A percentile compares a stretch with the other conserved stretches of the same genome.
These are phyloP conservation scores for Solanum virginianum DNA, from an alignment of 257 asterid genomes.

Conservation along the genomic window DNA sequence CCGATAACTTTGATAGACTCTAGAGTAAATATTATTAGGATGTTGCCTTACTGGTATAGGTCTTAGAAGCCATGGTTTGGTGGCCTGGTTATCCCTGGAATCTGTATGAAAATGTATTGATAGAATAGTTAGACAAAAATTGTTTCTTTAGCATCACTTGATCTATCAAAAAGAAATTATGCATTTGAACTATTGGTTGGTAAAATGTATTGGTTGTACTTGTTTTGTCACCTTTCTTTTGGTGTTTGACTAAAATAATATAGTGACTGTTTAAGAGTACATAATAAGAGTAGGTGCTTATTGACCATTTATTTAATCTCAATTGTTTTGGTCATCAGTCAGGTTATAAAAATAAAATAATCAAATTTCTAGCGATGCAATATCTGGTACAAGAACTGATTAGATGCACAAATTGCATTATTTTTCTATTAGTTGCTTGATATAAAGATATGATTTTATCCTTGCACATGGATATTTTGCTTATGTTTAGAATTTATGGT, in stretches of 20 bases:
- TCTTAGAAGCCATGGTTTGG: no score
- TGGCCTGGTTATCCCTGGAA: no score
- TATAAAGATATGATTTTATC: not conserved
- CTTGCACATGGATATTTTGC: no score
- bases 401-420: not conserved
- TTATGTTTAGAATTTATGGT: no score
- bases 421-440: not conserved
- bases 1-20: no score
- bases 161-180: not conserved
- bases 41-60: no score
- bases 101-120: not conserved
- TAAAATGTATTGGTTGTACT: not conserved
- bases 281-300: not conserved
- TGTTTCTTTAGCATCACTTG: not conserved
- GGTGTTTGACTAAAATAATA: not conserved
- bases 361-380: not conserved
- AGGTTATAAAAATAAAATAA: not conserved
- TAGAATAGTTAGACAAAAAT: not conserved
- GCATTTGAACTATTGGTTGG: not conserved
- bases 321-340: not conserved
- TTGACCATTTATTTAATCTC: not conserved
- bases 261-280: not conserved
- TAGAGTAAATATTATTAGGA: no score
- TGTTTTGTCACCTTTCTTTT: not conserved
- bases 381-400: not conserved